A percentile compares a stretch with the other conserved stretches of the same genome.
These are phyloP conservation scores for Saxophila tyrrhenica DNA, from an alignment of 495 filamentous ascomycete genomes.

Conservation along the genomic window DNA sequence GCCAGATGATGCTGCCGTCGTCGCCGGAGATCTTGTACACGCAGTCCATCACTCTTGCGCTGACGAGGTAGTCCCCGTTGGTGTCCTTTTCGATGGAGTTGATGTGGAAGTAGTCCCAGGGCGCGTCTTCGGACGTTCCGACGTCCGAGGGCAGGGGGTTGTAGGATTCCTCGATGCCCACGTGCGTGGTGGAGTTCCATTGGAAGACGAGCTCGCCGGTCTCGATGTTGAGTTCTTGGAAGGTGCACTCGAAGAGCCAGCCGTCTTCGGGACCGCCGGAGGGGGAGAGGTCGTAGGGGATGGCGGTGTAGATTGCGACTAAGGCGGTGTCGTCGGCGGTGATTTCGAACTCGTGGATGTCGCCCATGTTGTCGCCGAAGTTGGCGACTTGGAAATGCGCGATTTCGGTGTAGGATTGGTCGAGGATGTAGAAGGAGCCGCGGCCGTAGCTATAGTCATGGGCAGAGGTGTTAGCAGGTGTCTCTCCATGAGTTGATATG, in stretches of 20 bases:
- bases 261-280: neutral
- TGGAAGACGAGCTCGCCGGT: slow-evolving; percentile 41
- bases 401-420: neutral
- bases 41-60: slow-evolving; percentile 10
- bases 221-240: slow-evolving; percentile 36
- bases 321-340: neutral
- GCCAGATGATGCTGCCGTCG: slow-evolving; percentile 19
- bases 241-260: neutral
- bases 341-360: neutral
- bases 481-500: too few species aligned
- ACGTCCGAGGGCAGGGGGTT: neutral
- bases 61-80: slow-evolving; percentile 20
- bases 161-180: neutral
- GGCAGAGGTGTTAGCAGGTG: too few species aligned
- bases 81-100: slow-evolving; percentile 19
- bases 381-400: neutral
- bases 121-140: slow-evolving; percentile 5
- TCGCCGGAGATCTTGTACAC: slow-evolving; percentile 11
- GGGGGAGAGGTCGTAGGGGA: neutral
- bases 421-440: neutral
- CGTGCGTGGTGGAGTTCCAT: slow-evolving; percentile 24
- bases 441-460: neutral
- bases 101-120: slow-evolving; percentile 36
- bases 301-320: neutral
- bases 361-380: neutral